Evolutionary conservation across 495 filamentous ascomycete genomes (phyloP).

Genomic region (Tuber calosporum): DNA sequence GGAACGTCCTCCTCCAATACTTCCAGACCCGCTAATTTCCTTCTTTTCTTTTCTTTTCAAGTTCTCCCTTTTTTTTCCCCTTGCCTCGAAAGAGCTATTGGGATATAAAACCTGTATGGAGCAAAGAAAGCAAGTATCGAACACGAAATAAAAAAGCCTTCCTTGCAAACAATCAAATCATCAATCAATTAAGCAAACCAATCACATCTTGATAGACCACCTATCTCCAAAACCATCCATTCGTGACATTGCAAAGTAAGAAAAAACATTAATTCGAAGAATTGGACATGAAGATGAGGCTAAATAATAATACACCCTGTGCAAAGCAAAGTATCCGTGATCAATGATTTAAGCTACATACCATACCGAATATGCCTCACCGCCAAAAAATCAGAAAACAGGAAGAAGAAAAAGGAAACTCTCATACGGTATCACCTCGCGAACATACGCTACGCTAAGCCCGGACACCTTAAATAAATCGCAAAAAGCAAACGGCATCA

Average conservation of each 20-base stretch:
- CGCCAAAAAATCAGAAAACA: neutral
- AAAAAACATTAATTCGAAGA: neutral
- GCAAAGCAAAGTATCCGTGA: neutral
- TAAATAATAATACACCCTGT: neutral
- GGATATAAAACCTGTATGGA: neutral
- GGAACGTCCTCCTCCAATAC: conserved; percentile 96
- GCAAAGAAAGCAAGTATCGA: neutral
- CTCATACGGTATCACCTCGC: neutral
- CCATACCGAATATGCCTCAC: neutral
- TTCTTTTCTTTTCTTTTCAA: neutral
- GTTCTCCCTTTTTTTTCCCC: neutral
- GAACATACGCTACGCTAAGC: neutral
- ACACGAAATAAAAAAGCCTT: neutral
- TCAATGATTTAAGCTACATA: conserved; percentile 4
- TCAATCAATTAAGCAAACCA: neutral
- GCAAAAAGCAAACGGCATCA: neutral
- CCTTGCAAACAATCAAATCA: neutral
- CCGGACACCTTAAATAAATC: neutral
- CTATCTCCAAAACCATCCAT: neutral
- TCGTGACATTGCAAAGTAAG: neutral
- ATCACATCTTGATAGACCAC: neutral
- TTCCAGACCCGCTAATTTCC: conserved; percentile 64
- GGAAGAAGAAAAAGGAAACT: neutral
- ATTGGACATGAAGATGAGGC: neutral
- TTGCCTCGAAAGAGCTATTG: neutral